phyloP scores from a whole-genome alignment of 176 grass and related monocot genomes.

The bread wheat (Triticum aestivum) region DNA sequence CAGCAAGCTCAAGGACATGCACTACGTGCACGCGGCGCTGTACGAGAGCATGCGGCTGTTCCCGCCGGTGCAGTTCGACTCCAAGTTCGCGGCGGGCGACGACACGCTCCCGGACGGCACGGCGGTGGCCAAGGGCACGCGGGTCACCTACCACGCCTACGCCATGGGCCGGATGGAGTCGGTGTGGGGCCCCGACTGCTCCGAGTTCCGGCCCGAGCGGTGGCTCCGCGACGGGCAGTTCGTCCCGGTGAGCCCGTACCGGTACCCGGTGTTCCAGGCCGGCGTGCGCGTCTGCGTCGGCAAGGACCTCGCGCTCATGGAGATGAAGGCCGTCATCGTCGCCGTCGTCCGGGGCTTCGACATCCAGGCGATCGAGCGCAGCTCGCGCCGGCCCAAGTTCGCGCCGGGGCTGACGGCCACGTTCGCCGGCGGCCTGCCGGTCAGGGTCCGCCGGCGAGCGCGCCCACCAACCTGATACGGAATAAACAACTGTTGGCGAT shows the following conservation, averaged over 20 bases:
- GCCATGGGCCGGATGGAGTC: slow-evolving; percentile 88
- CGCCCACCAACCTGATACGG: slow-evolving; percentile 28
- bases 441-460: slow-evolving; percentile 51
- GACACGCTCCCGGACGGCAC: slow-evolving; percentile 78
- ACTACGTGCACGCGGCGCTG: slow-evolving; percentile 79
- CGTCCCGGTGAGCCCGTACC: slow-evolving; percentile 59
- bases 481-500: slow-evolving; percentile 30
- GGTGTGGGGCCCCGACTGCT: slow-evolving; percentile 74
- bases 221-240: slow-evolving; percentile 74
- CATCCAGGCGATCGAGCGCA: slow-evolving; percentile 37
- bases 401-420: slow-evolving; percentile 74
- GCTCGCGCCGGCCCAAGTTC: slow-evolving; percentile 51
- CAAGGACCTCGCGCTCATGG: slow-evolving; percentile 79
- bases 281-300: slow-evolving; percentile 75
- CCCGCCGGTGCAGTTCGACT: slow-evolving; percentile 85
- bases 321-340: slow-evolving; percentile 82
- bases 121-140: slow-evolving; percentile 43
- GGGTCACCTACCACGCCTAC: slow-evolving; percentile 81
- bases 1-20: slow-evolving; percentile 60
- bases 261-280: slow-evolving; percentile 83
- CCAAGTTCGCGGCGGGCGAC: slow-evolving; percentile 65
- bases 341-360: slow-evolving; percentile 59
- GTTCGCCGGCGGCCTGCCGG: slow-evolving; percentile 66
- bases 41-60: slow-evolving; percentile 83
- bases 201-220: slow-evolving; percentile 74